Evolutionary conservation across 2,329 filamentous ascomycete genomes (phyloP).

Genomic region (Fusarium sp.): DNA sequence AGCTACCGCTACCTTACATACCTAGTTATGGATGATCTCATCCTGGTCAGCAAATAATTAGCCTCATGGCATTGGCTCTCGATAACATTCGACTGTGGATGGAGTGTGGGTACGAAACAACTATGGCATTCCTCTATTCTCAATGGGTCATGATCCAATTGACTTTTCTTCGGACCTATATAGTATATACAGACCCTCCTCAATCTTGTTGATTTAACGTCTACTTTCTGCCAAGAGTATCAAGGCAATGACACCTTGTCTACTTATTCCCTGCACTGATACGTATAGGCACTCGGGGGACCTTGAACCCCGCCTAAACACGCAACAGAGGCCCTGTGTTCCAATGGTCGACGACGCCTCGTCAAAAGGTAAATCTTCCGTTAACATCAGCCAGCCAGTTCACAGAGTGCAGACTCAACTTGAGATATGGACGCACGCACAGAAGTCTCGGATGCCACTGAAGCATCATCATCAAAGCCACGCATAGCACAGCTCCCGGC

Average conservation of each 20-base stretch:
- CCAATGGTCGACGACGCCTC: conserved; percentile 4
- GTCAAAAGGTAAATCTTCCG: conserved; percentile 7
- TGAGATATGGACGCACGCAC: conserved; percentile 40
- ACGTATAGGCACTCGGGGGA: conserved; percentile 12
- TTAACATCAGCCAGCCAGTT: conserved; percentile 8
- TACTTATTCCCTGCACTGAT: background rate
- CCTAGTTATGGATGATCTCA: conserved; percentile 1
- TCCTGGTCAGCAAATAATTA: conserved; percentile 28
- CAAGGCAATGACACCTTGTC: background rate
- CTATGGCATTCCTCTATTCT: background rate
- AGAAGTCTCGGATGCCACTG: conserved; percentile 41
- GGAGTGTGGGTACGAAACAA: too few species aligned
- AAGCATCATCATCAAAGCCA: conserved; percentile 40
- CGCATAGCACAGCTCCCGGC: conserved; percentile 70
- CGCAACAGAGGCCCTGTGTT: conserved; percentile 20
- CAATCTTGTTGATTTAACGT: background rate
- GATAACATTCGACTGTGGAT: too few species aligned
- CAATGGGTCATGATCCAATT: background rate
- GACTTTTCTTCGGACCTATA: background rate
- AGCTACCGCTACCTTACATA: background rate
- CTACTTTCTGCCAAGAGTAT: background rate
- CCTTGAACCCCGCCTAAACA: conserved; percentile 24
- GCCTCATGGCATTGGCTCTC: conserved; percentile 23
- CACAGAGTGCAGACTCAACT: background rate
- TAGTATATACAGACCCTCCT: background rate